These are phyloP conservation scores for Microbotryum scabiosae DNA, from an alignment of 1,284 basidiomycete genomes.

Conservation along the genomic window DNA sequence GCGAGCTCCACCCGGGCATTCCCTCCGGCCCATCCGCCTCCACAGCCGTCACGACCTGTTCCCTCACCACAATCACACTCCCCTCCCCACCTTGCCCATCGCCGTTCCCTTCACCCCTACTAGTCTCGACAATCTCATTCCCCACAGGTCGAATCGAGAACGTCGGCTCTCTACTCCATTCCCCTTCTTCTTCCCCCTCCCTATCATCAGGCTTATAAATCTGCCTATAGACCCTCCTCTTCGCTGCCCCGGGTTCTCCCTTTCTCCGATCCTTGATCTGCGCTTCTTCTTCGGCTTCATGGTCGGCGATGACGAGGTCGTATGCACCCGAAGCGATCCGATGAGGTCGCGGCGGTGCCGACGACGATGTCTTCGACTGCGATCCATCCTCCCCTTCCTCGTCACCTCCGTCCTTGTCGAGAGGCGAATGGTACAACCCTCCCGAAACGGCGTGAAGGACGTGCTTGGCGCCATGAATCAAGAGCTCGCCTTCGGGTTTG, in stretches of 20 bases:
- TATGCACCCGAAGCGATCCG: slow-evolving; percentile 62
- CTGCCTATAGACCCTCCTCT: slow-evolving; percentile 19
- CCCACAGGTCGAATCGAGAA: too few species aligned
- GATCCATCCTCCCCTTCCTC: slow-evolving; percentile 36
- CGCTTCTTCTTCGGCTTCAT: slow-evolving; percentile 48
- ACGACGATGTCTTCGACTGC: not conserved
- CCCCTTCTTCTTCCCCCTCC: not conserved
- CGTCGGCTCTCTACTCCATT: not conserved
- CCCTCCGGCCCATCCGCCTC: too few species aligned
- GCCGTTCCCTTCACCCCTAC: too few species aligned
- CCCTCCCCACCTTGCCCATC: too few species aligned
- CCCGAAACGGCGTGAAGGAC: slow-evolving; percentile 24
- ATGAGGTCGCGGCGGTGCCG: slow-evolving; percentile 36
- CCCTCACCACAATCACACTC: too few species aligned
- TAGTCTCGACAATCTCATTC: too few species aligned
- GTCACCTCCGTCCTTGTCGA: slow-evolving; percentile 35
- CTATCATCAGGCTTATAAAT: slow-evolving; percentile 9
- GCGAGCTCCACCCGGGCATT: too few species aligned
- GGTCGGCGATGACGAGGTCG: slow-evolving; percentile 63
- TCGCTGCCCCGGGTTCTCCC: slow-evolving; percentile 19
- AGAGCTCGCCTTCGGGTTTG: slow-evolving; percentile 4
- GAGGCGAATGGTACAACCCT: not conserved
- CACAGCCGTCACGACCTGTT: too few species aligned
- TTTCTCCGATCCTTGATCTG: slow-evolving; percentile 45
- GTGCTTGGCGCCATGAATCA: slow-evolving; percentile 15